phyloP scores from a whole-genome alignment of 306 rosid species.

The Trifolium fragiferum region DNA sequence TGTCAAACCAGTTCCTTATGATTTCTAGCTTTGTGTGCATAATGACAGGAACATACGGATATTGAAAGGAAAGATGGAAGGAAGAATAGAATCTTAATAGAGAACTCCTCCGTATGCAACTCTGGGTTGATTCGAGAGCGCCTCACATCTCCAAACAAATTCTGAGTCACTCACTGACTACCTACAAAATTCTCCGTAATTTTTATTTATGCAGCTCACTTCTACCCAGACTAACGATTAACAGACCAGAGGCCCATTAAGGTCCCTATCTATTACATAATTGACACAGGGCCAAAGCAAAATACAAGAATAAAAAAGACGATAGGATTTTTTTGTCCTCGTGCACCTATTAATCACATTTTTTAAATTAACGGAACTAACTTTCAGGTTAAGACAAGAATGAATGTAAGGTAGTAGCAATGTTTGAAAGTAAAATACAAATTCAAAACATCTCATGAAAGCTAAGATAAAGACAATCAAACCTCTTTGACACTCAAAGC shows the following conservation, averaged over 20 bases:
- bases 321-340: slow-evolving; percentile 6
- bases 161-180: not conserved
- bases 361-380: slow-evolving; percentile 19
- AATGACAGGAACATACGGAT: not conserved
- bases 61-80: not conserved
- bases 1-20: slow-evolving; percentile 15
- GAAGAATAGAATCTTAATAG: not conserved
- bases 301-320: slow-evolving; percentile 25
- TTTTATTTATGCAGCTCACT: not conserved
- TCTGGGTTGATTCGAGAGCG: not conserved
- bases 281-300: slow-evolving; percentile 21
- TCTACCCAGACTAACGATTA: not conserved
- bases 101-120: not conserved
- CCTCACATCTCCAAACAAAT: not conserved
- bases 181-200: not conserved
- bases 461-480: slow-evolving; percentile 35
- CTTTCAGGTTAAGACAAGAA: slow-evolving; percentile 34
- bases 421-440: slow-evolving; percentile 11
- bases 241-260: not conserved
- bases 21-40: slow-evolving; percentile 21
- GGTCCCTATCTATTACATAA: not conserved
- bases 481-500: slow-evolving; percentile 99
- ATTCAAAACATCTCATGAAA: slow-evolving; percentile 24
- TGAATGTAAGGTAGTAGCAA: slow-evolving; percentile 22
- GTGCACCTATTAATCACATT: slow-evolving; percentile 19